Evolutionary conservation across 768 basidiomycete genomes (phyloP).

Genomic region (Phlebiopsis gigantea): DNA sequence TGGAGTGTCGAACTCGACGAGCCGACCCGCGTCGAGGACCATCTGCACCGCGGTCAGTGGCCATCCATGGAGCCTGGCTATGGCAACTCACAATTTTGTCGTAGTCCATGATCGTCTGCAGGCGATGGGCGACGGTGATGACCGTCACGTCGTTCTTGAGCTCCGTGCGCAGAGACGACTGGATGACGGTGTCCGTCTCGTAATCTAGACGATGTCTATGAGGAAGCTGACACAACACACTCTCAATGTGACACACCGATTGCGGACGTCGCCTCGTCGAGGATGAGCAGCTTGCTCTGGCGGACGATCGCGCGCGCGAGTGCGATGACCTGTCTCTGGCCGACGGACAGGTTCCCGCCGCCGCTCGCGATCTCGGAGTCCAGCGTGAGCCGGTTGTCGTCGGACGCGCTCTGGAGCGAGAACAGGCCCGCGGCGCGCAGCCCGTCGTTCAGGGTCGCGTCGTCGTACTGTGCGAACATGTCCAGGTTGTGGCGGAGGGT

Average conservation of each 20-base stretch:
- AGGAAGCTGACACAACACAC: not conserved
- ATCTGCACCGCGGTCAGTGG: constrained; percentile 23
- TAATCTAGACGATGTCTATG: constrained; percentile 35
- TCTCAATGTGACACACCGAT: constrained; percentile 27
- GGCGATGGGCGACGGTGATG: constrained; percentile 54
- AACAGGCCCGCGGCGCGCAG: constrained; percentile 36
- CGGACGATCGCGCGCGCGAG: constrained; percentile 55
- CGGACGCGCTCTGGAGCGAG: constrained; percentile 24
- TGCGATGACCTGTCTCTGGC: constrained; percentile 55
- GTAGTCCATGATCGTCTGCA: constrained; percentile 56
- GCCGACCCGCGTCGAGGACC: constrained; percentile 36
- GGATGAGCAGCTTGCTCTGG: constrained; percentile 49
- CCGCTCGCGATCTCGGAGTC: constrained; percentile 40
- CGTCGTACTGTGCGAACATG: constrained; percentile 44
- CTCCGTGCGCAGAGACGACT: constrained; percentile 47
- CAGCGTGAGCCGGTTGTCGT: constrained; percentile 34
- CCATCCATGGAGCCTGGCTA: not conserved
- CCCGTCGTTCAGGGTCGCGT: constrained; percentile 34
- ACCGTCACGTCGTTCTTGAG: constrained; percentile 43
- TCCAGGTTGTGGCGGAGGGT: constrained; percentile 44
- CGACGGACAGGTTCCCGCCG: constrained; percentile 45
- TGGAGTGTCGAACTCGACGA: constrained; percentile 46
- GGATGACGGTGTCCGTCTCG: constrained; percentile 52
- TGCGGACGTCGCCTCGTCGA: constrained; percentile 53
- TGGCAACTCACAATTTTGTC: constrained; percentile 44